Evolutionary conservation across 768 basidiomycete genomes (phyloP), one percentile per base, ranked within the genome.

Genomic region (Polyporus arcularius): DNA sequence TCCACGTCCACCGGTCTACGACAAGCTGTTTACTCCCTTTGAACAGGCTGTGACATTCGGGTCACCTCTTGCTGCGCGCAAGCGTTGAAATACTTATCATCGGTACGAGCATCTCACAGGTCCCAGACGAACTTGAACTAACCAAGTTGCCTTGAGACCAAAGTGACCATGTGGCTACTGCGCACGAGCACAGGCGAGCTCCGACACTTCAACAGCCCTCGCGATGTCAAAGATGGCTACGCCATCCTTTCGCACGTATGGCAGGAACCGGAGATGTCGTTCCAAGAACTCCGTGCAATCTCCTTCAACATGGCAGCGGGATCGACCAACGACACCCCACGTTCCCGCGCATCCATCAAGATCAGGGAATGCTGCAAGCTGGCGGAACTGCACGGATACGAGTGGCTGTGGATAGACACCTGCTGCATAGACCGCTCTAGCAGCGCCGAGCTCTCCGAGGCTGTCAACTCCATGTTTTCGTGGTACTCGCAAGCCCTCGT

Each of bases 381-480:
- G 21, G 61, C 61, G 2, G 53, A 57, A 53, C 32, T 46, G 16
- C 61, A 62, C 45, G 61, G 61, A 7, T 62, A 58, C 58, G 53
- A 55, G 9, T 63, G 62, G 62, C 49, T 59, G 11, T 63, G 61
- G 61, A 62, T 57, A 38, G 61, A 62, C 46, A 57, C 61, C 52
- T 57, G 55, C 55, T 62, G 61, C 56, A 62, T 62, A 53, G 53
- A 62, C 51, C 46, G 49, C 3, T 50, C 59, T 10, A 61, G 59
- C 54, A 61, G 59, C 49, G 47, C 59, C 9, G 59, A 61, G 48
- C 59, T 61, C 48, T 55, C 53, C 21, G 59, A 61, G 31, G 59
- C 59, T 1, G 26, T 59, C 52, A 59, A 59, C 58, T 59, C 52
- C 18, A 59, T 59, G 58, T 59, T 49, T 40, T 12, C 54, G 18